Evolutionary conservation across 2,329 filamentous ascomycete species (phyloP), one percentile per base, ranked within the genome.

Genomic region (Emergomyces orientalis): DNA sequence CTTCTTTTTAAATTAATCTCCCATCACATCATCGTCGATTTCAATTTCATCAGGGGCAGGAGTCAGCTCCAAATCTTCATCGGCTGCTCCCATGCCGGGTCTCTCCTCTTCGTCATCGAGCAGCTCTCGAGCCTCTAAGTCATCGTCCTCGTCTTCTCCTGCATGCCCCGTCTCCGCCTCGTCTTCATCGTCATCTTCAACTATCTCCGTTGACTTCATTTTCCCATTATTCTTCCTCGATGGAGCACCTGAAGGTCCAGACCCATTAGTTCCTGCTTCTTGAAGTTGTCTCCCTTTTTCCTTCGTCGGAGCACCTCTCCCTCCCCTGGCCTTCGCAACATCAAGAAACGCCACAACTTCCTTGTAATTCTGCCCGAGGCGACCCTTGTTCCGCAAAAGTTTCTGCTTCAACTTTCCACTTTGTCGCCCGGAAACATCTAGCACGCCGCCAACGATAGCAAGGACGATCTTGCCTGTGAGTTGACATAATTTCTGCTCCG

Each of bases 401-500:
- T 91, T 83, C 69, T 85, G 84, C 66, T 84, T 84, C 43, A 96
- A 81, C 71, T 84, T 85, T 37, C 85, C 86, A 9, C 82, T 82
- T 37, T 84, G 78, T 13, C 82, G 77, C 7, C 84, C 85, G 1
- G 78, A 80, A 51, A 80, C 77, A 71, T 95, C 91, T 59, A 97
- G 80, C 49, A 91, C 85, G 61, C 86, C 86, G 25, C 87, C 90
- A 11, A 89, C 80, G 27, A 96, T 86, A 14, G 88, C 88, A 51
- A 96, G 83, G 45, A 97, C 89, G 52, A 96, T 84, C 72, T 94
- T 95, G 65, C 86, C 88, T 0, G 92, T 87, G 32, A 97, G 80
- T 69, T 93, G 88, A 75, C 93, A 97, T 0, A 97, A 82, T 25
- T 87, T 85, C 72, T 93, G 88, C 75, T 97, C 94, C 0, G 91